phyloP scores from a whole-genome alignment of 306 rosid species.

The Trifolium pratense region DNA sequence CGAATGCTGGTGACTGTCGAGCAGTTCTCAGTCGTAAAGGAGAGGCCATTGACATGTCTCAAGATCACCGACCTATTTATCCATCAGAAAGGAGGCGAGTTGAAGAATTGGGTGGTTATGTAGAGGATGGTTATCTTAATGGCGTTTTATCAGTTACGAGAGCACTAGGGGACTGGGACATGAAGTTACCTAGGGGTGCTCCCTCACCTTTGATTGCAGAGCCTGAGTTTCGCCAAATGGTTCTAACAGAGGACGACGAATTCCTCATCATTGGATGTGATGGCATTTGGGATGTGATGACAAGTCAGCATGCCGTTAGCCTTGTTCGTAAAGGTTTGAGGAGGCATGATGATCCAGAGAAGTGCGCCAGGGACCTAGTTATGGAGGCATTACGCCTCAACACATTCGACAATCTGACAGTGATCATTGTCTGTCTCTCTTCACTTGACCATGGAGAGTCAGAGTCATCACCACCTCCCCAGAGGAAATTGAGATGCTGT shows the following conservation, averaged over 20 bases:
- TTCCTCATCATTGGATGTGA: constrained; percentile 97
- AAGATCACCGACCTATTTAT: constrained; percentile 85
- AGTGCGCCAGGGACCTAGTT: constrained; percentile 84
- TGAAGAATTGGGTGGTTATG: constrained; percentile 75
- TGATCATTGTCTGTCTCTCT: constrained; percentile 74
- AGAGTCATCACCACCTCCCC: constrained; percentile 53
- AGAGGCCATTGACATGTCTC: constrained; percentile 92
- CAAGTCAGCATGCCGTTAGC: constrained; percentile 89
- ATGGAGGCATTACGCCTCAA: constrained; percentile 80
- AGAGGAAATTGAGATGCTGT: constrained; percentile 71
- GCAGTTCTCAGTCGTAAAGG: constrained; percentile 95
- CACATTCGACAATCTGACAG: constrained; percentile 88
- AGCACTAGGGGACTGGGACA: constrained; percentile 98
- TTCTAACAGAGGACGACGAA: constrained; percentile 87
- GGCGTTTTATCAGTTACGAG: constrained; percentile 84
- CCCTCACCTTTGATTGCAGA: constrained; percentile 90
- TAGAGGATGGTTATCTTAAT: constrained; percentile 89
- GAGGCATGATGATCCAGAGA: constrained; percentile 78
- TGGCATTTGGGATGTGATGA: constrained; percentile 95
- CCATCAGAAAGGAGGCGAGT: constrained; percentile 77
- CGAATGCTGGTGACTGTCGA: constrained; percentile 96
- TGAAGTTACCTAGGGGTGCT: constrained; percentile 80
- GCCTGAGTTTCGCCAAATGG: constrained; percentile 76
- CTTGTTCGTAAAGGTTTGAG: constrained; percentile 78
- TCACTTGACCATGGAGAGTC: constrained; percentile 53